phyloP scores from a whole-genome alignment of 495 filamentous ascomycete species.

The Penicillium simplicissimum region DNA sequence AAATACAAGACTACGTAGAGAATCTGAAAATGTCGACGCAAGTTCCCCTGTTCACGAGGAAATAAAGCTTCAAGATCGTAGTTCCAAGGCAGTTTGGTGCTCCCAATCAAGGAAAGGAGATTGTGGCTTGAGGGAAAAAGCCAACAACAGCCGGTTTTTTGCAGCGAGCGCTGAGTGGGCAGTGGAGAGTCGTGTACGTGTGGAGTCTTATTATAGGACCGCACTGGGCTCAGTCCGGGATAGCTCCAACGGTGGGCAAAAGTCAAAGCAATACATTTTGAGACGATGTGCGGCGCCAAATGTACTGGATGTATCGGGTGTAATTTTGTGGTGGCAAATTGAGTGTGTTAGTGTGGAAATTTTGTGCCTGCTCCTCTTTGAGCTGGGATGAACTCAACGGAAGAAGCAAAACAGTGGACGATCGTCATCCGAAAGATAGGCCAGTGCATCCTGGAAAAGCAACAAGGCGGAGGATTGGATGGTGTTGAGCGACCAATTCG shows the following conservation, averaged over 20 bases:
- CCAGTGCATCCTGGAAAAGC: background rate
- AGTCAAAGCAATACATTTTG: constrained; percentile 14
- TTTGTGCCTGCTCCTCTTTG: background rate
- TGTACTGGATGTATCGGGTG: constrained; percentile 4
- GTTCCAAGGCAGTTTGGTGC: background rate
- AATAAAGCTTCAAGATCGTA: background rate
- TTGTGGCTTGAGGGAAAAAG: background rate
- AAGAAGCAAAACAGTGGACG: background rate
- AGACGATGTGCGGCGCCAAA: constrained; percentile 10
- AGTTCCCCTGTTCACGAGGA: background rate
- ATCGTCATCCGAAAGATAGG: constrained; percentile 5
- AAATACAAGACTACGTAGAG: too few species aligned
- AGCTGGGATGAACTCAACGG: constrained; percentile 3
- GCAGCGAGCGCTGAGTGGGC: background rate
- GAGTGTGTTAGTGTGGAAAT: constrained; percentile 10
- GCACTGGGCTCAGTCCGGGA: constrained; percentile 14
- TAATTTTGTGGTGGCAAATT: constrained; percentile 20
- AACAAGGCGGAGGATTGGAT: background rate
- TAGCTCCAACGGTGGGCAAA: constrained; percentile 21
- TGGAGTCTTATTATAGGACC: constrained; percentile 15
- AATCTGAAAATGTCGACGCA: too few species aligned
- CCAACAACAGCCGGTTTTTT: constrained; percentile 7
- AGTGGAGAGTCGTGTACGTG: constrained; percentile 3
- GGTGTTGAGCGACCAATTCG: background rate
- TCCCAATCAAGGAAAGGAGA: background rate